phyloP scores from a whole-genome alignment of 352 stramenopile species.

The Pythium graminicola region DNA sequence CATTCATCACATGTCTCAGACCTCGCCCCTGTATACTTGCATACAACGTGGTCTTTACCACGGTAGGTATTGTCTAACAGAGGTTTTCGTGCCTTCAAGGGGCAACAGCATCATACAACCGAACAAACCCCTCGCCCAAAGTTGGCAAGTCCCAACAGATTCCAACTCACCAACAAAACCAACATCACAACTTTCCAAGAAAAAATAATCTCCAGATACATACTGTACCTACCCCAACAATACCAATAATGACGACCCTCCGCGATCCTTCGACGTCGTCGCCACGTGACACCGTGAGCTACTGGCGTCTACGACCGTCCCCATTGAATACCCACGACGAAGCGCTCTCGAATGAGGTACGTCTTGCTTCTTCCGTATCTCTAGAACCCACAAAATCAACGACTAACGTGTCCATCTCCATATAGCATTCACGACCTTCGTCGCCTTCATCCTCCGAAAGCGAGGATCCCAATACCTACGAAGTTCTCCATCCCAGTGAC shows the following conservation, averaged over 20 bases:
- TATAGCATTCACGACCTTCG: no score
- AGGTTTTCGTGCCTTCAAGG: background rate
- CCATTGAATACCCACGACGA: slow-evolving; percentile 1
- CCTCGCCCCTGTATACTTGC: background rate
- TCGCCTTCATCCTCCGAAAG: slow-evolving; percentile 21
- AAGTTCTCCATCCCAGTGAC: slow-evolving; percentile 47
- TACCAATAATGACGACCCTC: no score
- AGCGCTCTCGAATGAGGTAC: slow-evolving; percentile 1
- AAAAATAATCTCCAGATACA: no score
- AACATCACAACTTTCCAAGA: background rate
- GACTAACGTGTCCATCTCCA: no score
- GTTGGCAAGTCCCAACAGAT: slow-evolving; percentile 1
- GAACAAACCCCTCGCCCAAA: background rate
- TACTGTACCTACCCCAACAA: no score
- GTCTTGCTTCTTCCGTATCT: background rate
- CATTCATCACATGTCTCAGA: background rate
- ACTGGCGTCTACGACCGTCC: slow-evolving; percentile 22
- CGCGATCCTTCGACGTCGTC: no score
- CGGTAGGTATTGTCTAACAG: background rate
- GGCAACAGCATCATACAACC: background rate
- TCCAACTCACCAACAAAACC: background rate
- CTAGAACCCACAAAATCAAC: background rate
- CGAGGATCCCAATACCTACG: slow-evolving; percentile 38
- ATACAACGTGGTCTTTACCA: background rate
- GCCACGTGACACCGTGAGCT: slow-evolving; percentile 18